These are phyloP conservation scores for Penicillium sp. DNA, from an alignment of 2,329 filamentous ascomycete genomes.

Conservation along the genomic window DNA sequence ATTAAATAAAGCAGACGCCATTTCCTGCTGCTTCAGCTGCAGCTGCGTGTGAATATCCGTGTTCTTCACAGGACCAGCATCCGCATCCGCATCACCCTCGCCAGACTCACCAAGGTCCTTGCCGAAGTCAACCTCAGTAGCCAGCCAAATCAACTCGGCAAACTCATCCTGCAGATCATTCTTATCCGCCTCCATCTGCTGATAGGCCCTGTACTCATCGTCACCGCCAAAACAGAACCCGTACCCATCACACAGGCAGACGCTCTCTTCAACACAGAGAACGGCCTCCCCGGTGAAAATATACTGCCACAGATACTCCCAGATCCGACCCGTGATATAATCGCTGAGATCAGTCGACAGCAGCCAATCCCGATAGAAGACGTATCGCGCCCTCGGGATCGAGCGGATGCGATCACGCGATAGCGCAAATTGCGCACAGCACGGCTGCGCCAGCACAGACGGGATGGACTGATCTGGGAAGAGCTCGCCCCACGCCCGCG, in stretches of 20 bases:
- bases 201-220: slow-evolving; percentile 14
- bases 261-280: slow-evolving; percentile 52
- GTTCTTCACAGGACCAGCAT: background rate
- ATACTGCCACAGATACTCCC: slow-evolving; percentile 67
- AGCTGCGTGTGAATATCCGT: slow-evolving; percentile 36
- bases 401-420: slow-evolving; percentile 58
- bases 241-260: slow-evolving; percentile 66
- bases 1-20: slow-evolving; percentile 45
- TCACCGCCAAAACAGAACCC: slow-evolving; percentile 52
- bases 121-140: slow-evolving; percentile 2
- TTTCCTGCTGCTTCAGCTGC: slow-evolving; percentile 42
- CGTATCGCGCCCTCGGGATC: slow-evolving; percentile 56
- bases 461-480: slow-evolving; percentile 49
- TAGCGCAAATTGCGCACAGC: slow-evolving; percentile 66
- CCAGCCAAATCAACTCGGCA: slow-evolving; percentile 16
- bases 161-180: slow-evolving; percentile 11
- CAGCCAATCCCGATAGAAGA: slow-evolving; percentile 63
- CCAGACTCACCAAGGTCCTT: slow-evolving; percentile 4
- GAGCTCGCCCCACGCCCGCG: slow-evolving; percentile 50
- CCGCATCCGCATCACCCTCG: slow-evolving; percentile 9
- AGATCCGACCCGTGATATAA: slow-evolving; percentile 60
- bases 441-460: slow-evolving; percentile 59
- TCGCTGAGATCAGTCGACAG: slow-evolving; percentile 59
- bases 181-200: slow-evolving; percentile 4
- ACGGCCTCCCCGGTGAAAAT: slow-evolving; percentile 56